These are phyloP conservation scores for Daldinia vernicosa DNA, from an alignment of 495 filamentous ascomycete genomes.

Conservation along the genomic window DNA sequence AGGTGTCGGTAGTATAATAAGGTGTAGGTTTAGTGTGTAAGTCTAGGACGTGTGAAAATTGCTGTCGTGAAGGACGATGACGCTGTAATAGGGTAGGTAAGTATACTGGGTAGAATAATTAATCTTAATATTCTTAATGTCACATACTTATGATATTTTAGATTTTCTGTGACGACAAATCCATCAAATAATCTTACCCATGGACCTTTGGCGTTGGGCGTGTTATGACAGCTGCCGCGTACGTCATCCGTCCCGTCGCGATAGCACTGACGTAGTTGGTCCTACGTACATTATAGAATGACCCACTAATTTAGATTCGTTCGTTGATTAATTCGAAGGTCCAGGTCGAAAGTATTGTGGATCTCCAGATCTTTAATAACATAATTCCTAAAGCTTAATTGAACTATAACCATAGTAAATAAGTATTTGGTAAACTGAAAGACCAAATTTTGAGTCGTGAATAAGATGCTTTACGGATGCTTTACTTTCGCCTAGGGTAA, in stretches of 20 bases:
- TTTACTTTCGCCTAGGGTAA: too few relatives aligned
- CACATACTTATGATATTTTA: constrained; percentile 25
- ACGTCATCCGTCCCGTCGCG: too few relatives aligned
- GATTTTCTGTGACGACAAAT: background rate
- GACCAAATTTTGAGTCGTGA: too few relatives aligned
- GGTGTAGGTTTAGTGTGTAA: background rate
- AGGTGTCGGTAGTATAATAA: constrained; percentile 49
- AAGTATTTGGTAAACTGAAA: too few relatives aligned
- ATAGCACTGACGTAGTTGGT: constrained; percentile 21
- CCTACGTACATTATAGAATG: constrained; percentile 13
- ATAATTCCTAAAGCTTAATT: too few relatives aligned
- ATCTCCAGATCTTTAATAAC: background rate
- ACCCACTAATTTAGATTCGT: background rate
- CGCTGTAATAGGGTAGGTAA: background rate
- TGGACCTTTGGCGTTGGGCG: background rate
- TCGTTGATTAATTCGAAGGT: background rate
- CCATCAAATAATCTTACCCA: background rate
- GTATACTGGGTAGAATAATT: background rate
- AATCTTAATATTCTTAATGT: constrained; percentile 30
- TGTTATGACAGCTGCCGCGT: background rate
- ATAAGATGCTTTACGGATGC: too few relatives aligned
- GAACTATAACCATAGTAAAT: too few relatives aligned
- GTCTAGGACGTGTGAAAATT: background rate
- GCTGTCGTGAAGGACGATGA: background rate
- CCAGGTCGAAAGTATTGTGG: background rate